A percentile compares a stretch with the other conserved stretches of the same genome.
phyloP scores from a whole-genome alignment of 73 alveolate genomes.

The Paramecium pentaurelia region DNA sequence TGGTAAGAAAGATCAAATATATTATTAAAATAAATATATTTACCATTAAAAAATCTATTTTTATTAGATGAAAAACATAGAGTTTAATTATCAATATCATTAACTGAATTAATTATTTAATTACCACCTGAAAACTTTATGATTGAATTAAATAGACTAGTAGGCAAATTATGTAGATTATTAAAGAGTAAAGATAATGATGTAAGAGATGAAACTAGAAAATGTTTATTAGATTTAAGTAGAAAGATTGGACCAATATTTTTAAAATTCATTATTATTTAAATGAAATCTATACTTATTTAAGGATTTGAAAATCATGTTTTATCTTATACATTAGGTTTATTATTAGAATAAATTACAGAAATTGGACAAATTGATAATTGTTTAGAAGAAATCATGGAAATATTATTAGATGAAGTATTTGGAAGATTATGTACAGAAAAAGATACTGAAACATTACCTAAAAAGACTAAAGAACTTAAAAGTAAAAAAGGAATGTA shows the following conservation, averaged over 20 bases:
- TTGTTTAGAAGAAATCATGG: background rate
- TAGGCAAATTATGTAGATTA: background rate
- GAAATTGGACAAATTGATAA: background rate
- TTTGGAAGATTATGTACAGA: background rate
- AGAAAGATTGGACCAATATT: background rate
- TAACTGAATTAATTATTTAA: background rate
- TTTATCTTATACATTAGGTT: background rate
- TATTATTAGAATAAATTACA: background rate
- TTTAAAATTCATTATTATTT: background rate
- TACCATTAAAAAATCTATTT: constrained; percentile 14
- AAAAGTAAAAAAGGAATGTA: constrained; percentile 24
- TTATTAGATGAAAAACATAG: constrained; percentile 22
- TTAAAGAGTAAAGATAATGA: constrained; percentile 24
- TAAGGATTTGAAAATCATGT: constrained; percentile 49
- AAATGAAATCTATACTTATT: background rate
- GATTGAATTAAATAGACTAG: constrained; percentile 14
- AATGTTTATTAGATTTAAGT: background rate
- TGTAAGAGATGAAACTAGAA: constrained; percentile 8
- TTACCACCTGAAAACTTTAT: constrained; percentile 33
- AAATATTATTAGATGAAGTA: background rate
- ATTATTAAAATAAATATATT: background rate
- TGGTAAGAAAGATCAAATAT: constrained; percentile 39
- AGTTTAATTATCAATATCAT: background rate
- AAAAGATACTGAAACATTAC: constrained; percentile 1
- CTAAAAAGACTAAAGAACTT: constrained; percentile 24